Evolutionary conservation across 306 rosid species (phyloP).

Genomic region (Cucurbita pepo): DNA sequence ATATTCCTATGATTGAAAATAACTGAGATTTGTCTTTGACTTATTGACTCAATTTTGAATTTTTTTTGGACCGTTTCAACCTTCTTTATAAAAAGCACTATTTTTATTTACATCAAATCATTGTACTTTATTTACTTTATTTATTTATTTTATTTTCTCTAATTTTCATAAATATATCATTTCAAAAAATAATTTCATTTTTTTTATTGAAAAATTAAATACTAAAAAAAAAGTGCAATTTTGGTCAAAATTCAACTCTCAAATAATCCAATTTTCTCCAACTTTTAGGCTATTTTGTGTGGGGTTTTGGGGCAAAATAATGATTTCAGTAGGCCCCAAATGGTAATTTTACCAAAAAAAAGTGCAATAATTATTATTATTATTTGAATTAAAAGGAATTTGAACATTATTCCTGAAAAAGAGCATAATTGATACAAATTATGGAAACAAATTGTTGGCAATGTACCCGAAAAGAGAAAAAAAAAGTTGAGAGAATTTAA

Average conservation of each 20-base stretch:
- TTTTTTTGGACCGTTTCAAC: background rate
- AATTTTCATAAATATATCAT: background rate
- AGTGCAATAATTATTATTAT: background rate
- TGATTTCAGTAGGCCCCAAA: background rate
- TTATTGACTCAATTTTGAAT: background rate
- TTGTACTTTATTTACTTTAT: background rate
- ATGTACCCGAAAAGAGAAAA: background rate
- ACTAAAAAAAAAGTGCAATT: background rate
- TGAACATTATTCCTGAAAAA: background rate
- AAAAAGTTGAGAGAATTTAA: background rate
- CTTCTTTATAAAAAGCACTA: background rate
- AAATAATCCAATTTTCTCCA: background rate
- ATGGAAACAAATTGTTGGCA: conserved; percentile 1
- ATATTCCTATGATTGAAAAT: background rate
- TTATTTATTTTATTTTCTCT: too few relatives aligned
- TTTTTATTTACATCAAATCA: background rate
- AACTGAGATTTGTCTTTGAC: background rate
- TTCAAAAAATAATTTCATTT: too few relatives aligned
- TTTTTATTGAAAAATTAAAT: background rate
- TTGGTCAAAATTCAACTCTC: background rate
- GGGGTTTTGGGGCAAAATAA: background rate
- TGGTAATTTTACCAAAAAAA: background rate
- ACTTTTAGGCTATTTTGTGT: background rate
- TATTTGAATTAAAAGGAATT: background rate
- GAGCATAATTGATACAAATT: background rate